Conservation (phyloP, 2,329 filamentous ascomycete species). For the Stagonosporopsis chrysanthemi region DNA sequence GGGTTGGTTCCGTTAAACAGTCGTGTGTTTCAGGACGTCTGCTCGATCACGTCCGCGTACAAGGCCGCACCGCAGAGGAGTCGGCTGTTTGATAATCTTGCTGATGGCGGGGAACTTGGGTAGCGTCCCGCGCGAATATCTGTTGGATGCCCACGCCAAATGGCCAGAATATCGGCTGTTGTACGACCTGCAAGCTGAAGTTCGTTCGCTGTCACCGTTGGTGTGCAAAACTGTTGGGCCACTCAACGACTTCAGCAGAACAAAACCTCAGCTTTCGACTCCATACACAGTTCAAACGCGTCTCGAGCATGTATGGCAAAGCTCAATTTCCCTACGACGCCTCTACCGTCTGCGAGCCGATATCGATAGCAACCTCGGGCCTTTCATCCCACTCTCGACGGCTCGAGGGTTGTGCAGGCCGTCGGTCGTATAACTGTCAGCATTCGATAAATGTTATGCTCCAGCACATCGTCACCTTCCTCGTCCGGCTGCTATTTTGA, state of each 20-base stretch:
- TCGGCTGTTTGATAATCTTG: conserved; percentile 23
- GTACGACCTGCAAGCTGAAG: conserved; percentile 10
- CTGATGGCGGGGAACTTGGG: conserved; percentile 14
- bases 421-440: conserved; percentile 42
- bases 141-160: conserved; percentile 16
- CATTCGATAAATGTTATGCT: conserved; percentile 43
- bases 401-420: conserved; percentile 37
- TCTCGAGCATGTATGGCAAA: background rate
- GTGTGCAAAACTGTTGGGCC: conserved; percentile 10
- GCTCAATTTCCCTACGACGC: conserved; percentile 18
- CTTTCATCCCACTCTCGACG: background rate
- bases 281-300: background rate
- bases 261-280: background rate
- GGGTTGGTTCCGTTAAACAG: conserved; percentile 7
- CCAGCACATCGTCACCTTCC: conserved; percentile 27
- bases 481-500: conserved; percentile 44
- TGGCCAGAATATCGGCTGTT: conserved; percentile 4
- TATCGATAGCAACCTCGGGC: conserved; percentile 24
- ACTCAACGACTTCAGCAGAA: background rate
- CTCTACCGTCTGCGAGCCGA: conserved; percentile 8
- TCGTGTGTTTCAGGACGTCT: conserved; percentile 37
- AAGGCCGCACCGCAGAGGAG: conserved; percentile 17
- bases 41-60: conserved; percentile 4
- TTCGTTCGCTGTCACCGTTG: conserved; percentile 12
- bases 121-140: conserved; percentile 10